Evolutionary conservation across 352 stramenopile species (phyloP), one percentile per base, ranked within the genome.

Genomic region (Pilasporangium apinafurcum): DNA sequence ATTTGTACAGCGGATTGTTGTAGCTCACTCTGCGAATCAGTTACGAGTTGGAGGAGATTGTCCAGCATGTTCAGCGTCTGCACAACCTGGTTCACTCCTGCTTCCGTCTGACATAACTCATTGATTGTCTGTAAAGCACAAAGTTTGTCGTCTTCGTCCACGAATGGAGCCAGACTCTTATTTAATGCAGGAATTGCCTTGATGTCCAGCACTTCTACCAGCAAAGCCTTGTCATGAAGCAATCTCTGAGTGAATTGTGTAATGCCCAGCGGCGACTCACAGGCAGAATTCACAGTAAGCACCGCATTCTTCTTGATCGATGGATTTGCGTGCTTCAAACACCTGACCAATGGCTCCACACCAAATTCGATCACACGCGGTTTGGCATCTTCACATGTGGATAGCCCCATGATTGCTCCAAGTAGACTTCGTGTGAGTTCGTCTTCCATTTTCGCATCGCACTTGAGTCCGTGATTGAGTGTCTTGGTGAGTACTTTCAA

Each of bases 361-460:
- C 71, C 78, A 28, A 77, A 79, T 46, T 85, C 71, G 46, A 91
- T 57, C 30, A 91, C 57, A 6, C 63, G 65, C 17, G 73, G 57
- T 44, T 88, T 91, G 37, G 78, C 78, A 16, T 73, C 63, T 41
- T 91, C 75, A 5, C 59, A 64, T 0, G 73, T 86, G 2, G 75
- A 82, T 4, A 91, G 51, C n/a, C 58, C 56, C 79, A 91, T 86
- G 39, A 88, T 51, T 2, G 75, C 66, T 12, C 65, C 49, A 10
- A 79, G 55, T 6, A 86, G 39, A 13, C 67, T 70, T 9, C 71
- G 71, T 14, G 60, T 70, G 26, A 91, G 53, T 34, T 91, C 73
- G 13, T 60, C 37, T 2, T 72, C 50, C 25, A 61, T 48, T 27
- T 34, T 36, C 7, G 25, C 25, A 1, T 62, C 55, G 18, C 62